Base-by-base conservation (phyloP, 1,284 basidiomycete species). In the Ustilago nuda region DNA sequence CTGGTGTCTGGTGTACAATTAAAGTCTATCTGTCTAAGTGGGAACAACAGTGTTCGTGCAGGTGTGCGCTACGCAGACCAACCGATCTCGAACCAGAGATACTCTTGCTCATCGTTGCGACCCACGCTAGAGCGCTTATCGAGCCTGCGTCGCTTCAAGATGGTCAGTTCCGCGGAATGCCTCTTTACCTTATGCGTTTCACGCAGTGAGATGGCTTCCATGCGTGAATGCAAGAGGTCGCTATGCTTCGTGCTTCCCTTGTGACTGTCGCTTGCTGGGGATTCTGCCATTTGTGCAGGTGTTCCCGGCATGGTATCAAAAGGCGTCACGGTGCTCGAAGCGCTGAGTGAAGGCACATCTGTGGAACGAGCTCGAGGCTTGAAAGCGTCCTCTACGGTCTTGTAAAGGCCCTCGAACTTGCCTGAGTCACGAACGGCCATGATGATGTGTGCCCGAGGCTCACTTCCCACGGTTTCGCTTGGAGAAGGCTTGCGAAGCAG, bases 71-170 rank as follows among this genome's bases (percentile, higher is more conserved):
- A 32, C 48, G 23, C 35, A 5, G 23, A 51, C 75, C 75, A 77
- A 12, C 66, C 71, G 48, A 77, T 59, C 57, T 77, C 71, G 45
- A 70, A 77, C 75, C 75, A 77, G 15, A 77, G 64, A 45, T 77
- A 77, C 32, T 62, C 75, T 17, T 73, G 70, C 52, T 77, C 75
- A n/a, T 77, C 75, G 35, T 69, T 51, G n/a, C 75, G 51, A 4
- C 75, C 75, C 7, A 77, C 54, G 19, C 50, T 65, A 6, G 57
- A 19, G 1, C 66, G 66, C 63, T 77, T 77, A 36, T 67, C 60
- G n/a, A 77, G 58, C 61, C 56, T 58, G 50, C 66, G 57, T 35
- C 59, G 52, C 27, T 64, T 63, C 7, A 72, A 23, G 11, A 76
- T 76, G 3, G 7, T 37, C 2, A 76, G 43, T 36, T 71, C 46